Evolutionary conservation across 345 rosid species (phyloP), one percentile per base, ranked within the genome.

Genomic region (Aethionema arabicum): DNA sequence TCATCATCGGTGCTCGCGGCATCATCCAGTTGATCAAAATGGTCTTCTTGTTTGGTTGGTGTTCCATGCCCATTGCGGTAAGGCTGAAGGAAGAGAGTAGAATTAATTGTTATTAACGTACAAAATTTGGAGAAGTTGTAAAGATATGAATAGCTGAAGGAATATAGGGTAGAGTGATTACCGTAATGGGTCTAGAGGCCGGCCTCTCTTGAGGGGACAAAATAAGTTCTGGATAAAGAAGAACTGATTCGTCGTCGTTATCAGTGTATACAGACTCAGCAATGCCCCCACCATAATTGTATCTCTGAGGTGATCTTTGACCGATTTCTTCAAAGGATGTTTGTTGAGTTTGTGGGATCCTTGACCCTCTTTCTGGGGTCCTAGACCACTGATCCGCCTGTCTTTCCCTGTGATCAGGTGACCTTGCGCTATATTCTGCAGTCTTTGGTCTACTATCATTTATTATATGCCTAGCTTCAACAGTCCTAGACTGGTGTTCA

Each of bases 161-260:
- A 46, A 35, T 35, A 35, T 3, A 49, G 64, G 13, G 11, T 39
- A 49, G 32, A 50, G 67, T 43, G 35, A 40, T 52, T 70, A 70
- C 74, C 59, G 65, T 70, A 32, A 46, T 12, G 44, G 67, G 68
- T 54, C 44, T 69, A 63, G 64, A 62, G 63, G 5, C 52, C 47
- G 68, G 53, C 53, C 5, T 57, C 49, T 63, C 69, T 49, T 50
- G 74, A 56, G 74, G 74, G 56, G 74, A 70, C 59, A 70, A 56
- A 13, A 70, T 4, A 50, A 63, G 46, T 50, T 70, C 69, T 49
- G 65, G 69, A 35, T 27, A 63, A 64, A 70, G 64, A 8, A 70
- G 69, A 13, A 70, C 65, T 33, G 74, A 70, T 42, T 63, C 74
- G 33, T 63, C 47, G 36, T 63, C 54, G 4, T 63, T 50, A 1